These are phyloP conservation scores for Solanum hybrid DNA, from an alignment of 305 asterid species.

Conservation along the genomic window DNA sequence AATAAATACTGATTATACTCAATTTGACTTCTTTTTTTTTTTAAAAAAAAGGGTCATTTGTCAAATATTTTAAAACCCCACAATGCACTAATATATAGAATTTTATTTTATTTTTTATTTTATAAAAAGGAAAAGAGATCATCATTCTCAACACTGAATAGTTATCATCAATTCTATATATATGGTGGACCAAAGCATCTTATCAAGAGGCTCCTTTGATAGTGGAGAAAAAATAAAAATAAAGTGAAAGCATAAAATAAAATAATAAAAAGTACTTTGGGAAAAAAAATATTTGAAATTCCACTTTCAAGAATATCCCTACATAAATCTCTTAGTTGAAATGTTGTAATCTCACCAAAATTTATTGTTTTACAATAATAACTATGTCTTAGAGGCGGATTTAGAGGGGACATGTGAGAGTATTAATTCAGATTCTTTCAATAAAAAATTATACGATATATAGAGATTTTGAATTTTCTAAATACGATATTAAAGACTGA, in stretches of 20 bases:
- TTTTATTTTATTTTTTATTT: neutral
- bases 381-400: neutral
- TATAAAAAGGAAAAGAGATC: neutral
- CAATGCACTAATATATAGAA: neutral
- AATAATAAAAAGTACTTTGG: neutral
- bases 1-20: neutral
- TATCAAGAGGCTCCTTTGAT: slow-evolving; percentile 1
- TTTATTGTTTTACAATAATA: neutral
- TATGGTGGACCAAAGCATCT: slow-evolving; percentile 3
- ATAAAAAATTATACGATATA: neutral
- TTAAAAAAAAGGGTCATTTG: neutral
- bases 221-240: neutral
- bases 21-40: neutral
- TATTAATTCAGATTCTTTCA: neutral
- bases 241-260: neutral
- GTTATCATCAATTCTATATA: neutral
- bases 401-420: neutral
- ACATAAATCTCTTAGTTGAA: neutral
- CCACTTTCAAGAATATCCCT: neutral
- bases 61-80: neutral
- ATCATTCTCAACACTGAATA: neutral
- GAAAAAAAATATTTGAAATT: neutral
- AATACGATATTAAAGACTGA: too few species aligned
- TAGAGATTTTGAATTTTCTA: too few species aligned
- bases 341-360: neutral